phyloP scores from a whole-genome alignment of 768 basidiomycete genomes.

The Coprinopsis sp. region DNA sequence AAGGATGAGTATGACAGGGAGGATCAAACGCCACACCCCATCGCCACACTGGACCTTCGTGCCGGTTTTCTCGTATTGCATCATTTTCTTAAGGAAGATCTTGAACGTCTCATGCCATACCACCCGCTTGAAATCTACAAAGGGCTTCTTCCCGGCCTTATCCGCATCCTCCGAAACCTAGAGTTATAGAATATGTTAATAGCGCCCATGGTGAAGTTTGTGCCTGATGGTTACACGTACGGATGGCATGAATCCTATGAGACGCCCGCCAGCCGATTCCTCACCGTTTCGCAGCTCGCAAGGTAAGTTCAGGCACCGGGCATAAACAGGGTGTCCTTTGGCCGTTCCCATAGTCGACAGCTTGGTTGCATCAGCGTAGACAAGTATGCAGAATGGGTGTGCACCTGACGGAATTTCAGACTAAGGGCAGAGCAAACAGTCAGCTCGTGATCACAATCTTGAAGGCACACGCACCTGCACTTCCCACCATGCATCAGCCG shows the following conservation, averaged over 20 bases:
- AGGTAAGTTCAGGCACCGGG: slow-evolving; percentile 25
- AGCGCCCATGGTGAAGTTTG: neutral
- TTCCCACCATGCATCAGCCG: slow-evolving; percentile 9
- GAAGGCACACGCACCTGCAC: slow-evolving; percentile 13
- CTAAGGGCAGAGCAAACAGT: no score
- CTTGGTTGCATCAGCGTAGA: slow-evolving; percentile 37
- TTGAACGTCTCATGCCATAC: slow-evolving; percentile 34
- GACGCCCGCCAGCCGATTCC: neutral
- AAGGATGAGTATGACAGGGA: slow-evolving; percentile 33
- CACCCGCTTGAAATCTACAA: slow-evolving; percentile 27
- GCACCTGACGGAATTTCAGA: slow-evolving; percentile 13
- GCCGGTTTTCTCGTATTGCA: slow-evolving; percentile 5
- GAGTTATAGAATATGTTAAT: neutral
- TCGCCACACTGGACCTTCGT: neutral
- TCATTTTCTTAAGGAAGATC: slow-evolving; percentile 25
- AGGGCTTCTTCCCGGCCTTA: slow-evolving; percentile 25
- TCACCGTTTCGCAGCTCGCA: slow-evolving; percentile 6
- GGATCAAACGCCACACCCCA: slow-evolving; percentile 22
- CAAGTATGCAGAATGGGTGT: slow-evolving; percentile 25
- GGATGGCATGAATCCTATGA: slow-evolving; percentile 35
- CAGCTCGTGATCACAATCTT: no score
- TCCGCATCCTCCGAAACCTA: slow-evolving; percentile 25
- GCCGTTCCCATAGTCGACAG: slow-evolving; percentile 31
- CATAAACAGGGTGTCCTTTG: slow-evolving; percentile 34
- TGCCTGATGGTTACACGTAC: no score